These are phyloP conservation scores for Cyberlindnera nakhonratchasimensis DNA, from an alignment of 805 yeast species.

Conservation along the genomic window DNA sequence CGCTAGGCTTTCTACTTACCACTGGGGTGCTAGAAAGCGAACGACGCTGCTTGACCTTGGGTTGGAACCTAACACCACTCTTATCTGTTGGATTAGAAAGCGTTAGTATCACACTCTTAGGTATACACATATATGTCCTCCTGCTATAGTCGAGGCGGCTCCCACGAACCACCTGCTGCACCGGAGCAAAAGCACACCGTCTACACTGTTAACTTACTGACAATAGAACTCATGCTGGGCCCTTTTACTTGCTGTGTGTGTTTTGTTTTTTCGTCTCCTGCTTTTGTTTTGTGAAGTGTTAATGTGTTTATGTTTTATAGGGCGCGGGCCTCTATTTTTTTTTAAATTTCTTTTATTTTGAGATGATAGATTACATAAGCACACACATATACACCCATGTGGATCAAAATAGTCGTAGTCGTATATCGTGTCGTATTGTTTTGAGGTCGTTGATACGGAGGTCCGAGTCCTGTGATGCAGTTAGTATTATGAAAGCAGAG, in stretches of 20 bases:
- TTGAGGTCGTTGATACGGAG: constrained; percentile 12
- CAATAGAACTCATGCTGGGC: constrained; percentile 44
- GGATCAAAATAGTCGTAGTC: constrained; percentile 1
- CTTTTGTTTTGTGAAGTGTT: neutral
- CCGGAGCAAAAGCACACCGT: neutral
- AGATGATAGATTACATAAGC: constrained; percentile 3
- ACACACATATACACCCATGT: neutral
- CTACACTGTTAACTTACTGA: constrained; percentile 31
- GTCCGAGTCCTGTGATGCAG: constrained; percentile 7
- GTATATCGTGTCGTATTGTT: constrained; percentile 13
- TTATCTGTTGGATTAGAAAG: constrained; percentile 31
- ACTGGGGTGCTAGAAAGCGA: constrained; percentile 29
- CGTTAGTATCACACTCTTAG: constrained; percentile 3
- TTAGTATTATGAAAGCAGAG: neutral
- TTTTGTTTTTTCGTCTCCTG: neutral
- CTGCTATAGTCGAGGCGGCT: too few relatives aligned
- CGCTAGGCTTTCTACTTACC: constrained; percentile 25
- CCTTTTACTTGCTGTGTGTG: neutral
- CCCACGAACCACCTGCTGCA: too few relatives aligned
- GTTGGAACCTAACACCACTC: constrained; percentile 62
- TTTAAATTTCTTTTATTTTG: too few relatives aligned
- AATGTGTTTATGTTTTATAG: too few relatives aligned
- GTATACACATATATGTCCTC: too few relatives aligned
- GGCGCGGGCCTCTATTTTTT: too few relatives aligned
- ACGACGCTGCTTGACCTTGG: constrained; percentile 48